Evolutionary conservation across 129 eudicot species (phyloP).

Genomic region (Arctium minus): DNA sequence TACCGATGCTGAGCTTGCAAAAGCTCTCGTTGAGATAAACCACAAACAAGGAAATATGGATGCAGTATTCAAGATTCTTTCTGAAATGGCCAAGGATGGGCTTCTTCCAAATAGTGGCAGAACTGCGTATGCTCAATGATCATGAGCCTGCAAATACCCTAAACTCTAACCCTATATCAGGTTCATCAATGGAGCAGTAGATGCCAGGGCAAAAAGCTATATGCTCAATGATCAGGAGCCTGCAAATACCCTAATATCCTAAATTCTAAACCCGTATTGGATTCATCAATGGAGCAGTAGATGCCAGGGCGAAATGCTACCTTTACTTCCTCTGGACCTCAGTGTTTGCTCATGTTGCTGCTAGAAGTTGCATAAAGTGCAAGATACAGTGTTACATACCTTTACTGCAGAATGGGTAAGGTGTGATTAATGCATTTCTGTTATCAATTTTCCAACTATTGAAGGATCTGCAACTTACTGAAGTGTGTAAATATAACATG

Average conservation of each 20-base stretch:
- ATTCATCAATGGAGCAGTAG: background rate
- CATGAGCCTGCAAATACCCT: background rate
- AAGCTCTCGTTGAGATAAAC: constrained; percentile 75
- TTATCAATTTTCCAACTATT: background rate
- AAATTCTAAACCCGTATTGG: background rate
- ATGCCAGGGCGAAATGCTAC: background rate
- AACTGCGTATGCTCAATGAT: constrained; percentile 43
- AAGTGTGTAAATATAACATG: constrained; percentile 24
- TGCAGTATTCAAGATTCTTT: constrained; percentile 67
- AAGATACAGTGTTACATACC: background rate
- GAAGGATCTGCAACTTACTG: background rate
- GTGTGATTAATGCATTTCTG: background rate
- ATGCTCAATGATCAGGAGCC: constrained; percentile 29
- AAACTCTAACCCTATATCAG: background rate
- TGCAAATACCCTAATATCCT: background rate
- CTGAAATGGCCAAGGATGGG: constrained; percentile 92
- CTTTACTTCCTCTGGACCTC: background rate
- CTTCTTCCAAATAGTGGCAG: constrained; percentile 81
- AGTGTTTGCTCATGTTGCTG: background rate
- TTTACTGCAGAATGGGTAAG: background rate
- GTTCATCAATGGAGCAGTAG: background rate
- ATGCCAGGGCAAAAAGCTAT: background rate
- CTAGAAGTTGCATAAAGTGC: background rate
- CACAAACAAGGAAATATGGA: constrained; percentile 86
- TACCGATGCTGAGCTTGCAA: constrained; percentile 81